A percentile compares a stretch with the other conserved stretches of the same genome.
phyloP scores from a whole-genome alignment of 768 basidiomycete species.

The Lactarius sp. region DNA sequence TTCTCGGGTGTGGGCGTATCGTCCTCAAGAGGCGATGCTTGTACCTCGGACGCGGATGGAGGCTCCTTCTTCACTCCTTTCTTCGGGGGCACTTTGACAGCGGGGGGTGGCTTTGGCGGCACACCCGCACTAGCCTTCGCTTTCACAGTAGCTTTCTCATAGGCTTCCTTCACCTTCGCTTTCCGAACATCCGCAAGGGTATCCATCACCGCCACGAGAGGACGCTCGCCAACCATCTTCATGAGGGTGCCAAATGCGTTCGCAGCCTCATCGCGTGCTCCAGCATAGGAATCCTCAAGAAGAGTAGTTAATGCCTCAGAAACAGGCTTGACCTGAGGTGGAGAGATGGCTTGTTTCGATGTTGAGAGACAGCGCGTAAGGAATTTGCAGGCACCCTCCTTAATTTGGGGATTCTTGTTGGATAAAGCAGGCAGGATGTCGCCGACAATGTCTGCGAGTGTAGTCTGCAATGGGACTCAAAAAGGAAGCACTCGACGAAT shows the following conservation, averaged over 20 bases:
- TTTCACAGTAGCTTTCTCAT: conserved; percentile 88
- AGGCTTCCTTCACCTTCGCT: conserved; percentile 90
- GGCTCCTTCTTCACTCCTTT: conserved; percentile 34
- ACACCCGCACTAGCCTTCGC: conserved; percentile 63
- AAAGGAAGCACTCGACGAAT: conserved; percentile 1
- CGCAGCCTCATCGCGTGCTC: conserved; percentile 87
- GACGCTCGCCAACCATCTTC: conserved; percentile 95
- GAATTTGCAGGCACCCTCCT: conserved; percentile 88
- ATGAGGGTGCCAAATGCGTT: conserved; percentile 82
- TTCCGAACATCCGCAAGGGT: conserved; percentile 81
- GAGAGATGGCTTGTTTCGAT: conserved; percentile 64
- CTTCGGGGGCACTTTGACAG: conserved; percentile 19
- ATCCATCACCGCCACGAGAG: conserved; percentile 83
- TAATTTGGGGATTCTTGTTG: conserved; percentile 95
- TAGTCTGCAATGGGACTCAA: conserved; percentile 47
- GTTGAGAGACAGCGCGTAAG: conserved; percentile 70
- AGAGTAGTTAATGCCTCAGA: conserved; percentile 69
- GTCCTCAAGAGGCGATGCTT: conserved; percentile 33
- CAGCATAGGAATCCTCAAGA: conserved; percentile 85
- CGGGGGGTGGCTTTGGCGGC: conserved; percentile 35
- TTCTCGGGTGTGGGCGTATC: conserved; percentile 31
- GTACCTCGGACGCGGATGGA: conserved; percentile 29
- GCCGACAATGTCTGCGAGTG: conserved; percentile 74
- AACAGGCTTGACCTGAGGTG: conserved; percentile 74
- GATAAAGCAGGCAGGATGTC: conserved; percentile 73